These are phyloP conservation scores for Willaertia magna DNA, from an alignment of 208 protist species.

Conservation along the genomic window DNA sequence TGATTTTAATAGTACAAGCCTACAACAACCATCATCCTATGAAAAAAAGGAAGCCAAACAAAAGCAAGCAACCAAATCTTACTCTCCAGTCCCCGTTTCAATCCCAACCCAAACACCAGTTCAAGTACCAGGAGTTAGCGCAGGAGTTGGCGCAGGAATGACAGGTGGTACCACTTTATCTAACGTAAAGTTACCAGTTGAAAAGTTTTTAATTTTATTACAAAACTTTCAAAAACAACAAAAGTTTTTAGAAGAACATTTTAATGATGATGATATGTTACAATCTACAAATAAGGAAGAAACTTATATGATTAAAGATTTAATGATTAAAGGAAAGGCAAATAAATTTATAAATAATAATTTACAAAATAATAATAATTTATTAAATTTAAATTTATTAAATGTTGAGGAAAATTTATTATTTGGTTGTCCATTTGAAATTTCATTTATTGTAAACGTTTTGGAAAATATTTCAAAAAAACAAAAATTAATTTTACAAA, in stretches of 20 bases:
- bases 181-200: not conserved
- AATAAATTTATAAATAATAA: too few relatives aligned
- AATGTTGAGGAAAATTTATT: not conserved
- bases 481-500: not conserved
- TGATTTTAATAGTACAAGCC: not conserved
- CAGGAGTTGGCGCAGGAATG: not conserved
- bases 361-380: not conserved
- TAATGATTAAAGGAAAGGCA: not conserved
- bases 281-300: not conserved
- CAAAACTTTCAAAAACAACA: not conserved
- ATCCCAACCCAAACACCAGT: not conserved
- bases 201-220: not conserved
- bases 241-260: not conserved
- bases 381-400: not conserved
- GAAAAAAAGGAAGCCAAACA: not conserved
- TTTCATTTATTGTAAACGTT: not conserved
- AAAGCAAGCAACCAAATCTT: not conserved
- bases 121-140: not conserved
- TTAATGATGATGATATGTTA: not conserved
- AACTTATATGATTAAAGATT: not conserved
- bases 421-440: not conserved
- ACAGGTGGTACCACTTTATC: not conserved
- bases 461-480: not conserved
- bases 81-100: not conserved
- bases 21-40: too few relatives aligned